Percentiles rank a stretch among this genome's conserved stretches.
Conservation (phyloP, 345 rosid species). For the Populus nigra region DNA sequence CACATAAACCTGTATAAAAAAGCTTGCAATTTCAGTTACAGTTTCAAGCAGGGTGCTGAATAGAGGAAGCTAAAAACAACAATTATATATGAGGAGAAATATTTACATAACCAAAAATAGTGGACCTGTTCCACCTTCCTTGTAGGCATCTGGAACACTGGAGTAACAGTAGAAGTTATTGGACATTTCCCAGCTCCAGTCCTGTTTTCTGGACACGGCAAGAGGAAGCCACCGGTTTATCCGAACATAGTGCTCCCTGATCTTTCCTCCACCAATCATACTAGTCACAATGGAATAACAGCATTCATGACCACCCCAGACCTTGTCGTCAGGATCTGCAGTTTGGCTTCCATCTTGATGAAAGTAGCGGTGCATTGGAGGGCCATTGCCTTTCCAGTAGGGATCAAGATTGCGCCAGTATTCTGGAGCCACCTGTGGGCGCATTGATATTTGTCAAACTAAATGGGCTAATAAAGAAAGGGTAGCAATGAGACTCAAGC, state of each 20-base stretch:
- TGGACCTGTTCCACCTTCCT: slow-evolving; percentile 53
- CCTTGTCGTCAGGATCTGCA: slow-evolving; percentile 55
- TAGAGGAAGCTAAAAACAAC: neutral
- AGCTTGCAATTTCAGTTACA: neutral
- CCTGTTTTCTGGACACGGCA: slow-evolving; percentile 45
- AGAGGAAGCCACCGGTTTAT: slow-evolving; percentile 56
- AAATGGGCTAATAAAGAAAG: neutral
- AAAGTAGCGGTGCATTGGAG: slow-evolving; percentile 53
- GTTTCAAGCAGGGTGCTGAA: neutral
- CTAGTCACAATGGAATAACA: slow-evolving; percentile 48
- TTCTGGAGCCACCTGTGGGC: slow-evolving; percentile 47
- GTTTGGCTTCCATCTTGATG: slow-evolving; percentile 62
- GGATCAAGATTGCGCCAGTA: slow-evolving; percentile 65
- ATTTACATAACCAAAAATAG: slow-evolving; percentile 18
- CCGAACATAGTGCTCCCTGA: slow-evolving; percentile 56
- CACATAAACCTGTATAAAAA: neutral
- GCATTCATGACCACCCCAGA: slow-evolving; percentile 70
- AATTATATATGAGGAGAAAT: neutral
- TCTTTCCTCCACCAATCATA: slow-evolving; percentile 39
- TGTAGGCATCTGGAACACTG: slow-evolving; percentile 47
- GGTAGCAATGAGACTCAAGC: neutral
- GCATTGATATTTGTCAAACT: neutral
- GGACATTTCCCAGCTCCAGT: slow-evolving; percentile 73
- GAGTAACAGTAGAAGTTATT: slow-evolving; percentile 45
- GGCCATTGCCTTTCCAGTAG: slow-evolving; percentile 49